Evolutionary conservation across 805 yeast genomes (phyloP).

Genomic region (Metschnikowia lochheadii): DNA sequence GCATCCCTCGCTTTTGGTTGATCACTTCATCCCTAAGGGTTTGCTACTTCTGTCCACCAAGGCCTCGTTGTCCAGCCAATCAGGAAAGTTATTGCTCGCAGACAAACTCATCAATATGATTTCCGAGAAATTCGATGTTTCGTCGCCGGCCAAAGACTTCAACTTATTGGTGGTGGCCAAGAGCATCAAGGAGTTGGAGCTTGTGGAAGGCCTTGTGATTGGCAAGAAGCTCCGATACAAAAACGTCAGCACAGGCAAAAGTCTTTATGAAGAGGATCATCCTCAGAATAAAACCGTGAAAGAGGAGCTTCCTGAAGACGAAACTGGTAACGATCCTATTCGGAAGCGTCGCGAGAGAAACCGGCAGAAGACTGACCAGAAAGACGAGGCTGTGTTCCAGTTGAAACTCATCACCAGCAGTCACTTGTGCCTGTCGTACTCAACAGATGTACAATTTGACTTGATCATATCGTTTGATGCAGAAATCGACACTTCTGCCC

Average conservation of each 20-base stretch:
- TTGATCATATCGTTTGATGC: slow-evolving; percentile 36
- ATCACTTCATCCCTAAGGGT: slow-evolving; percentile 73
- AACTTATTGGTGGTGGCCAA: slow-evolving; percentile 49
- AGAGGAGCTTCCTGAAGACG: slow-evolving; percentile 13
- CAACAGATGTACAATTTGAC: slow-evolving; percentile 18
- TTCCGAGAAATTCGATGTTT: slow-evolving; percentile 19
- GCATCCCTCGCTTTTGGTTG: slow-evolving; percentile 70
- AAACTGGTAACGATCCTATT: slow-evolving; percentile 7
- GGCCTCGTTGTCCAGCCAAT: slow-evolving; percentile 46
- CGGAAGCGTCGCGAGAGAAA: slow-evolving; percentile 4
- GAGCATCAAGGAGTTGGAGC: slow-evolving; percentile 65
- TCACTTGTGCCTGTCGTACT: slow-evolving; percentile 14
- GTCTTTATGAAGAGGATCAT: slow-evolving; percentile 42
- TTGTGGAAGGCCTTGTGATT: slow-evolving; percentile 72
- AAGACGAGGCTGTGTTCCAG: slow-evolving; percentile 6
- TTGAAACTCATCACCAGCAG: slow-evolving; percentile 16
- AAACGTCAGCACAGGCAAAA: slow-evolving; percentile 59
- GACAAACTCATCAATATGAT: slow-evolving; percentile 44
- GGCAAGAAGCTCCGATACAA: slow-evolving; percentile 65
- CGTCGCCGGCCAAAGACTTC: slow-evolving; percentile 8
- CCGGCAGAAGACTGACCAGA: not conserved
- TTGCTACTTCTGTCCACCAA: slow-evolving; percentile 63
- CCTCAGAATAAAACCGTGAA: not conserved
- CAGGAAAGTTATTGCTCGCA: slow-evolving; percentile 58
- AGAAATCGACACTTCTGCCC: slow-evolving; percentile 28